Evolutionary conservation across 2,329 filamentous ascomycete species (phyloP), one percentile per base, ranked within the genome.

Genomic region (Esteya vermicola): DNA sequence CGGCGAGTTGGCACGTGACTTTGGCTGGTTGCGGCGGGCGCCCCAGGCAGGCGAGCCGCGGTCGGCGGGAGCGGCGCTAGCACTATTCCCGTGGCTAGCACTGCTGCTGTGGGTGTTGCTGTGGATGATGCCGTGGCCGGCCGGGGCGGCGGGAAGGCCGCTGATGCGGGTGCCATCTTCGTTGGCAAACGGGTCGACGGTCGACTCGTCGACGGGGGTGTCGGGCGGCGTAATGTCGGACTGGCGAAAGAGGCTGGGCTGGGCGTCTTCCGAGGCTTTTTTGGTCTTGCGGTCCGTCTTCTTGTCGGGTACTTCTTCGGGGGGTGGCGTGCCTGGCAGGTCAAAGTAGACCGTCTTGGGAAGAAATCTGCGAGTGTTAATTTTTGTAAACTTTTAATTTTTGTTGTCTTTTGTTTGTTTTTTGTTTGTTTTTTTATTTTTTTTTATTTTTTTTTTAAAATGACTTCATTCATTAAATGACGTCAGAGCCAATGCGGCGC

Each of bases 261-360:
- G 67, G 39, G 57, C 52, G 28, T 62, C 55, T 33, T 54, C 45
- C 40, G 50, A 37, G 5, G 9, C 14, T 9, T 20, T 33, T 39
- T 13, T 44, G 47, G 53, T 50, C 40, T 50, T 51, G 35, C 50
- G 25, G 44, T 44, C 23, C 12, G 44, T 50, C 39, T 40, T 40
- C 21, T 46, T 49, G 48, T 49, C 47, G 36, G 21, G 2, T 16
- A 4, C 7, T 47, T 40, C 7, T 43, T 43, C 48, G 35, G 46
- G 53, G 43, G 58, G 61, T 38, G 65, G 63, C 25, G 66, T 68
- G 30, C 68, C 67, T 10, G 75, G 73, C 42, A 83, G 68, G 50
- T 79, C 78, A 58, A 96, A 96, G 58, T 93, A 79, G 53, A 94
- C 70, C 31, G 89, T 96, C 58, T 93, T 88, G 26, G 89, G 89